Base-by-base conservation (phyloP, 139 green algal species). In the Deuterostichococcus epilithicus region DNA sequence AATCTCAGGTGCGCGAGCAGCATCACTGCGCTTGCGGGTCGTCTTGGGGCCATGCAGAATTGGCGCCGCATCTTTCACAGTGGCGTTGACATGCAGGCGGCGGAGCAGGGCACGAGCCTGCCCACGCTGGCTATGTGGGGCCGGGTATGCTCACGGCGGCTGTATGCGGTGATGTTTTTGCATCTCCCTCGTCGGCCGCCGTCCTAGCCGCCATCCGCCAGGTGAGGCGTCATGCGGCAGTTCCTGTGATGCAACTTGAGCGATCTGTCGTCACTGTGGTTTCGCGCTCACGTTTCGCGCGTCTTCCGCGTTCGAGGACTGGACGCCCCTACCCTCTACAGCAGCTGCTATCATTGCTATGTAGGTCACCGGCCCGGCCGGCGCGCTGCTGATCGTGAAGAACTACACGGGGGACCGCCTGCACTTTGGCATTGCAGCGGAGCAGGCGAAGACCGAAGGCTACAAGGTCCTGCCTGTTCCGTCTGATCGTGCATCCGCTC, bases 351-450 rank as follows among this genome's bases (percentile, higher is more conserved):
- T n/a, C n/a, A n/a, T n/a, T 63, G 52, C 42, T 13, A 63, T 63
- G 18, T 28, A 63, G 52, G 52, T 63, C 13, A 73, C 59, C 30
- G 86, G 85, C 0, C 74, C 86, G 3, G 73, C 83, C 35, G 93
- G 92, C 80, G 92, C 85, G 77, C 85, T 96, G 38, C 77, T 97
- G 5, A 82, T 97, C 35, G 83, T 96, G 39, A 91, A 90, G 76
- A 97, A 97, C 81, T 98, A 98, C 87, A 98, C 93, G 32, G 92
- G 94, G 1, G 95, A 98, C 77, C 75, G 91, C 1, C 86, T 98
- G 26, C 90, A 97, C 77, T 98, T 98, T 85, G 95, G 95, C 0
- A 76, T 97, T 45, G 94, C 94, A 5, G 89, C 86, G 0, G 95
- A 98, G 84, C 82, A 86, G 30, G 94, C 92, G 47, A 92, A 91